A percentile compares a stretch with the other conserved stretches of the same genome.
phyloP scores from a whole-genome alignment of 1,139 yeast genomes.

The Suhomyces guaymorum region DNA sequence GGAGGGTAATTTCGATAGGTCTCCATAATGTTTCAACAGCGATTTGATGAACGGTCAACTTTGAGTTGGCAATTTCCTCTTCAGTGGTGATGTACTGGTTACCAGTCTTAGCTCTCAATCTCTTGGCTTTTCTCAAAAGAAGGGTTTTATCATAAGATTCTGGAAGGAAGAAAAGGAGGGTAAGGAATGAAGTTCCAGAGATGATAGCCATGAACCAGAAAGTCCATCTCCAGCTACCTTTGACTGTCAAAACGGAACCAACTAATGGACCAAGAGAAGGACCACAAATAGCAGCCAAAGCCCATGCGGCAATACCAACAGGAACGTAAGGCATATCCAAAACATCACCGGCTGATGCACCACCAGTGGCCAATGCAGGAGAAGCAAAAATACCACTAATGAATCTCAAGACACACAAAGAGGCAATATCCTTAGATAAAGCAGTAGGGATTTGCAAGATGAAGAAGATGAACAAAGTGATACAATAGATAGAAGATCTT shows the following conservation, averaged over 20 bases:
- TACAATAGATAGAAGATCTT: conserved; percentile 42
- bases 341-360: conserved; percentile 37
- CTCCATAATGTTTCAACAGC: conserved; percentile 49
- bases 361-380: conserved; percentile 41
- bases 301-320: conserved; percentile 38
- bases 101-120: conserved; percentile 39
- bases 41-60: conserved; percentile 23
- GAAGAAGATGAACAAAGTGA: conserved; percentile 31
- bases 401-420: conserved; percentile 34
- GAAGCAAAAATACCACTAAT: conserved; percentile 38
- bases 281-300: conserved; percentile 36
- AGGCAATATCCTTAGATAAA: conserved; percentile 30
- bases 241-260: conserved; percentile 33
- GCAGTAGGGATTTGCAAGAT: conserved; percentile 38
- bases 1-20: conserved; percentile 44
- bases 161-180: conserved; percentile 33
- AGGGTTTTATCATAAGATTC: conserved; percentile 38
- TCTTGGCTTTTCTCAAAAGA: conserved; percentile 36
- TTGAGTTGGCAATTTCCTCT: conserved; percentile 29
- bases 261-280: conserved; percentile 41
- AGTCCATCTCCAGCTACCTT: conserved; percentile 40
- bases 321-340: conserved; percentile 30
- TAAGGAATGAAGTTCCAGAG: conserved; percentile 28
- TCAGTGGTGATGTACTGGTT: conserved; percentile 30
- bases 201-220: conserved; percentile 41